Evolutionary conservation across 2,329 filamentous ascomycete genomes (phyloP).

Genomic region (Fusarium setosum): DNA sequence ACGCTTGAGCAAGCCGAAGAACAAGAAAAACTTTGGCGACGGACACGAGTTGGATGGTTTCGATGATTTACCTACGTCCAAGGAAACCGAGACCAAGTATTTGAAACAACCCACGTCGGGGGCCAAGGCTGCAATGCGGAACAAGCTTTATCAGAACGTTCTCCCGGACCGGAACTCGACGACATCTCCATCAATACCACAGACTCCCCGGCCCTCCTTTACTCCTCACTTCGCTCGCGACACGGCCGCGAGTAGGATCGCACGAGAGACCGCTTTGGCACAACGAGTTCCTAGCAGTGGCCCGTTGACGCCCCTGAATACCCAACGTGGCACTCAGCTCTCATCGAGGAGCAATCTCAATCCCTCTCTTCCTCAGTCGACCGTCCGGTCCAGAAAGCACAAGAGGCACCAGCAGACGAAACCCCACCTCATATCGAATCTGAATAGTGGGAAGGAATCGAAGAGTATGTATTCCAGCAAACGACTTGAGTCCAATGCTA

Average conservation of each 20-base stretch:
- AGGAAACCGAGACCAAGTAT: constrained; percentile 82
- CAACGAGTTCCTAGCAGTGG: constrained; percentile 67
- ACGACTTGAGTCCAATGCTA: constrained; percentile 35
- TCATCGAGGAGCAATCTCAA: constrained; percentile 61
- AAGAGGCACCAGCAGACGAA: constrained; percentile 74
- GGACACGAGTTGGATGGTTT: constrained; percentile 93
- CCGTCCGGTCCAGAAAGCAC: constrained; percentile 65
- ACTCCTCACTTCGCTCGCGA: constrained; percentile 73
- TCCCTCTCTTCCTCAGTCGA: constrained; percentile 53
- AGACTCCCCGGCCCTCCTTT: constrained; percentile 65
- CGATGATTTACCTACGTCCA: constrained; percentile 93
- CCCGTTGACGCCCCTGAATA: constrained; percentile 64
- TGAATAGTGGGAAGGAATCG: constrained; percentile 78
- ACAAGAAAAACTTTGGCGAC: constrained; percentile 78
- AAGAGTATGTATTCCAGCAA: constrained; percentile 72
- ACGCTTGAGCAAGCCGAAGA: constrained; percentile 76
- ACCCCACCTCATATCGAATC: constrained; percentile 89
- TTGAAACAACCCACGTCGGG: constrained; percentile 82
- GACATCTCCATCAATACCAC: constrained; percentile 64
- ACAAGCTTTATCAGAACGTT: constrained; percentile 66
- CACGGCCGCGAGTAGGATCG: constrained; percentile 73
- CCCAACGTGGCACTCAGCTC: constrained; percentile 66
- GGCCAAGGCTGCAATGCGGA: constrained; percentile 71
- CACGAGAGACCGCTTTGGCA: constrained; percentile 70
- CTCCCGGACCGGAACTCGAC: constrained; percentile 65